Evolutionary conservation across 2,329 filamentous ascomycete species (phyloP).

Genomic region (Arachnopeziza araneosa): DNA sequence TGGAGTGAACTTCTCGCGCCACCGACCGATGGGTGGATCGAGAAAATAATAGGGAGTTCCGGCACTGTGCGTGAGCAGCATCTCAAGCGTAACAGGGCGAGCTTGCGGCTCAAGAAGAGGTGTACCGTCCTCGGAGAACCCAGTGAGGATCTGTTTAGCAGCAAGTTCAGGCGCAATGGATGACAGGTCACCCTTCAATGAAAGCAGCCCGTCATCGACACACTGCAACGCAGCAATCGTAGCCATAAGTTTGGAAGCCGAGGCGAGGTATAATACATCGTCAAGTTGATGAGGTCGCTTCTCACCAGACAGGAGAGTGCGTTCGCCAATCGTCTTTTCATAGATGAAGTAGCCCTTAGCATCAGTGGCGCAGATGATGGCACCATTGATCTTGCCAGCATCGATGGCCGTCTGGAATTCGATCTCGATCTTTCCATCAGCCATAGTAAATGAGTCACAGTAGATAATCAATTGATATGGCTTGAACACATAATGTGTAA

Average conservation of each 20-base stretch:
- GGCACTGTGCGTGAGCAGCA: conserved; percentile 15
- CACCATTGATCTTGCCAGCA: conserved; percentile 40
- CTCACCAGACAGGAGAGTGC: background rate
- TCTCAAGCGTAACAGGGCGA: conserved; percentile 13
- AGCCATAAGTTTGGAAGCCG: conserved; percentile 51
- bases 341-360: conserved; percentile 21
- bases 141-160: conserved; percentile 18
- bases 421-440: conserved; percentile 32
- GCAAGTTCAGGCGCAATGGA: conserved; percentile 15
- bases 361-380: conserved; percentile 38
- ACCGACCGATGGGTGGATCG: conserved; percentile 3
- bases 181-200: conserved; percentile 39
- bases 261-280: conserved; percentile 32
- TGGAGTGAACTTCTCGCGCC: conserved; percentile 28
- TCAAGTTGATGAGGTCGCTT: background rate
- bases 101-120: conserved; percentile 5
- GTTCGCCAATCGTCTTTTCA: background rate
- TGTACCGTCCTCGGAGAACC: conserved; percentile 10
- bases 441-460: background rate
- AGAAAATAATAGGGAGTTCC: conserved; percentile 9
- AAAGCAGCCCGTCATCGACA: conserved; percentile 44
- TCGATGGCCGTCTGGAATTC: conserved; percentile 37
- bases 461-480: background rate
- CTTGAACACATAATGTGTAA: too few species aligned
- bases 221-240: conserved; percentile 50